Conservation (phyloP, 192 early-diverging fungal genomes). For the Gigaspora rosea region DNA sequence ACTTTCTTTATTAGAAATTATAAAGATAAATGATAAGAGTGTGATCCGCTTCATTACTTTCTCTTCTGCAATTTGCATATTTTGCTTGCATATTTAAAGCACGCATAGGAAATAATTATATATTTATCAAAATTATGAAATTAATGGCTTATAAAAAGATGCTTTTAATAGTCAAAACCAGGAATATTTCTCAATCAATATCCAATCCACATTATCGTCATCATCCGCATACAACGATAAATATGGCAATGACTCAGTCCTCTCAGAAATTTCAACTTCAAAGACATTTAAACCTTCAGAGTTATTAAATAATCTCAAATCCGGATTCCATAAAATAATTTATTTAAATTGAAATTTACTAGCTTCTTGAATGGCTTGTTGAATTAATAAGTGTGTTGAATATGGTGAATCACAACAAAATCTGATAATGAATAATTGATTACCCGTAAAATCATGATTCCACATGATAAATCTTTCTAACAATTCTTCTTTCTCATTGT, state of each 20-base stretch:
- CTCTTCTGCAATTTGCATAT: no score
- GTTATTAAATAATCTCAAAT: neutral
- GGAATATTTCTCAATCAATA: conserved; percentile 20
- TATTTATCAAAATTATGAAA: no score
- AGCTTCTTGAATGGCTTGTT: neutral
- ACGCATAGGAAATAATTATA: no score
- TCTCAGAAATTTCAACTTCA: neutral
- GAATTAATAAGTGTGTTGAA: no score
- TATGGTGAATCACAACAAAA: neutral
- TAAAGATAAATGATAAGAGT: no score
- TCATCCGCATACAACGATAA: conserved; percentile 4
- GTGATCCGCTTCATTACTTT: no score
- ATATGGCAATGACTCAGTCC: neutral
- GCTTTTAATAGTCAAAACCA: conserved; percentile 19
- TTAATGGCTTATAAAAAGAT: no score
- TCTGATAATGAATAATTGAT: neutral
- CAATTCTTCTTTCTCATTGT: neutral
- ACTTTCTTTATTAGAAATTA: no score
- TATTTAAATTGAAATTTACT: neutral
- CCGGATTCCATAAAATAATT: conserved; percentile 16
- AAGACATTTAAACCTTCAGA: neutral
- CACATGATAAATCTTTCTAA: no score
- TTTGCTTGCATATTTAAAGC: no score
- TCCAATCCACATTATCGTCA: conserved; percentile 4
- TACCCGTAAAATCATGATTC: neutral